A percentile compares a stretch with the other conserved stretches of the same genome.
phyloP scores from a whole-genome alignment of 192 early-diverging fungal genomes.

The Helicostylum pulchrum region DNA sequence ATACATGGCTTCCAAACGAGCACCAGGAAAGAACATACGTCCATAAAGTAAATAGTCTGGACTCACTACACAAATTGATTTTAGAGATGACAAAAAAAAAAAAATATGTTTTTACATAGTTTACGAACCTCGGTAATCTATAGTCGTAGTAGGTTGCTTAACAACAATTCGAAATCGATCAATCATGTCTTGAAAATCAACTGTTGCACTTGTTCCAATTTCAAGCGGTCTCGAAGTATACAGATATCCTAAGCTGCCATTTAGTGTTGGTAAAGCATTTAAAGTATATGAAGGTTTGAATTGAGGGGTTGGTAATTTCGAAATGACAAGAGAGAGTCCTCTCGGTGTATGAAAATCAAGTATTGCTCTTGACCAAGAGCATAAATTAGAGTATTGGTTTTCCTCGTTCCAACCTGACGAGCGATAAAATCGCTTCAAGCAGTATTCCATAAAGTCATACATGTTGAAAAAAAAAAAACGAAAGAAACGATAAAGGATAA shows the following conservation, averaged over 20 bases:
- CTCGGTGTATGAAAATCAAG: conserved; percentile 81
- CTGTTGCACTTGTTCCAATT: conserved; percentile 49
- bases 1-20: conserved; percentile 63
- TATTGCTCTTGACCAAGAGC: conserved; percentile 67
- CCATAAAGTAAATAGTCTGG: conserved; percentile 66
- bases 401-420: conserved; percentile 76
- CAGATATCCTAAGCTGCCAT: conserved; percentile 74
- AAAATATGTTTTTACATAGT: neutral
- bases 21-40: conserved; percentile 67
- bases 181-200: conserved; percentile 48
- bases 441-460: conserved; percentile 82
- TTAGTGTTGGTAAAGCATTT: conserved; percentile 53
- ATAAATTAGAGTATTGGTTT: conserved; percentile 80
- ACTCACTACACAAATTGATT: neutral
- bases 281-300: conserved; percentile 77
- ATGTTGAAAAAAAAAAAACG: conserved; percentile 23
- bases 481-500: no score
- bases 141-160: neutral
- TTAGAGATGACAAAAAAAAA: neutral
- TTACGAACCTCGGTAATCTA: neutral
- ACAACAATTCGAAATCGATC: conserved; percentile 42
- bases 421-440: conserved; percentile 74
- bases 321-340: conserved; percentile 68
- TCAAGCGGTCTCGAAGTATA: conserved; percentile 72
- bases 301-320: conserved; percentile 71